Conservation (phyloP, 164 flowering plant genomes). For the Platanus orientalis region DNA sequence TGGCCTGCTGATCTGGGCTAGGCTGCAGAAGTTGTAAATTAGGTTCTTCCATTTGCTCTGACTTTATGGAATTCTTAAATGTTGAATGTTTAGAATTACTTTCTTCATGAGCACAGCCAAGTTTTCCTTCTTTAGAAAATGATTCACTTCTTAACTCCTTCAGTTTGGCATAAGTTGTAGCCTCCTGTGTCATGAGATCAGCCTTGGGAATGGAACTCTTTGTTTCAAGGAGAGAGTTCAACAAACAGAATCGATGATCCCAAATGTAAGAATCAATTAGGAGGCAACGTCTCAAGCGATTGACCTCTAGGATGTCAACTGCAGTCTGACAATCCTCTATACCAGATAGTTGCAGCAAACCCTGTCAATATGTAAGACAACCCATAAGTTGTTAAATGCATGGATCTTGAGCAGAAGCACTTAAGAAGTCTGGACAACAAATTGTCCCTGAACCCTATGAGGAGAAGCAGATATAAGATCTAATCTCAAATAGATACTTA, state of each 20-base stretch:
- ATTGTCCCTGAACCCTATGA: too few relatives aligned
- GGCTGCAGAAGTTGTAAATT: conserved; percentile 16
- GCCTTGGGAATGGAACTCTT: conserved; percentile 25
- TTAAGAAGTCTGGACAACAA: background rate
- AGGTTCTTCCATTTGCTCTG: conserved; percentile 21
- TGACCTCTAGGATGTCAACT: conserved; percentile 68
- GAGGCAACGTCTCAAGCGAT: conserved; percentile 64
- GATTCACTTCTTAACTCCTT: conserved; percentile 38
- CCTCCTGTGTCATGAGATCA: conserved; percentile 19
- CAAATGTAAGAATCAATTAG: conserved; percentile 64
- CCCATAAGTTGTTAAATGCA: conserved; percentile 6
- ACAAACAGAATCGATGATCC: conserved; percentile 61
- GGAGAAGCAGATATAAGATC: background rate
- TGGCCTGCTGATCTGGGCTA: conserved; percentile 7
- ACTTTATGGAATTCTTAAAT: conserved; percentile 10
- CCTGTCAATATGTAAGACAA: conserved; percentile 32
- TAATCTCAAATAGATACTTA: conserved; percentile 25
- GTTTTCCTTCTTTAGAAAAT: conserved; percentile 21
- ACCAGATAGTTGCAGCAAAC: conserved; percentile 35
- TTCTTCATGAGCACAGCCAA: conserved; percentile 27
- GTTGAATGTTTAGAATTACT: conserved; percentile 17
- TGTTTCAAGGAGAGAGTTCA: conserved; percentile 52
- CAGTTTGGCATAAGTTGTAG: conserved; percentile 21
- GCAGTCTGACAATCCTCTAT: conserved; percentile 25
- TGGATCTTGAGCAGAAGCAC: background rate